These are phyloP conservation scores for Solanum bukasovii DNA, from an alignment of 257 asterid genomes.

Conservation along the genomic window DNA sequence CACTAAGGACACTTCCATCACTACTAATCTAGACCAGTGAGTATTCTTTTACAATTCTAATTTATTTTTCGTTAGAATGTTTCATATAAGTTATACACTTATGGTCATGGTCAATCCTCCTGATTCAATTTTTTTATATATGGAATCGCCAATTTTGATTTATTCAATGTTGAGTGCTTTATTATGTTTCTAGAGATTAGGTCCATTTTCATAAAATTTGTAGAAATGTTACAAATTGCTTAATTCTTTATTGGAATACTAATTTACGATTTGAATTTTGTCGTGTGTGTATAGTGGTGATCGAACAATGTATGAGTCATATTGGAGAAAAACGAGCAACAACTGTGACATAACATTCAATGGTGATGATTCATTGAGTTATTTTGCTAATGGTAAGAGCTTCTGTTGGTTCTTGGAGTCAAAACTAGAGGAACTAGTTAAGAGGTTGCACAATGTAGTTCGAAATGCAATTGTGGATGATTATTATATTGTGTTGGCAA, in stretches of 20 bases:
- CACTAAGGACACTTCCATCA: background rate
- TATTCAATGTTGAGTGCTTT: no score
- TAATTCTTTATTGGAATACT: no score
- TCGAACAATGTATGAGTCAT: no score
- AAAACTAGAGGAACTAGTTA: conserved; percentile 51
- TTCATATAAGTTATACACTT: background rate
- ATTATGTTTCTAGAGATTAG: no score
- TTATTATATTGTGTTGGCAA: conserved; percentile 39
- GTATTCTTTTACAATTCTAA: background rate
- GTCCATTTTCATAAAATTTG: background rate
- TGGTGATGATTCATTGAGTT: conserved; percentile 53
- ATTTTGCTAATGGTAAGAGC: conserved; percentile 38
- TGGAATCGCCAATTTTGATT: background rate
- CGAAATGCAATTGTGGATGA: conserved; percentile 51
- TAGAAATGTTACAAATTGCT: background rate
- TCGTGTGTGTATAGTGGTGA: no score
- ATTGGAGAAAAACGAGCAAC: background rate
- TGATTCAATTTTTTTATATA: no score
- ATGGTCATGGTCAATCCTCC: no score
- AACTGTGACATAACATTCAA: conserved; percentile 16
- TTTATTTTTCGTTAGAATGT: background rate
- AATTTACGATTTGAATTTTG: background rate
- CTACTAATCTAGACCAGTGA: conserved; percentile 42
- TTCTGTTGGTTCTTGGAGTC: conserved; percentile 78
- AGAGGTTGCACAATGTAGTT: conserved; percentile 30